phyloP scores from a whole-genome alignment of 495 filamentous ascomycete species.

The Aspergillus steynii region DNA sequence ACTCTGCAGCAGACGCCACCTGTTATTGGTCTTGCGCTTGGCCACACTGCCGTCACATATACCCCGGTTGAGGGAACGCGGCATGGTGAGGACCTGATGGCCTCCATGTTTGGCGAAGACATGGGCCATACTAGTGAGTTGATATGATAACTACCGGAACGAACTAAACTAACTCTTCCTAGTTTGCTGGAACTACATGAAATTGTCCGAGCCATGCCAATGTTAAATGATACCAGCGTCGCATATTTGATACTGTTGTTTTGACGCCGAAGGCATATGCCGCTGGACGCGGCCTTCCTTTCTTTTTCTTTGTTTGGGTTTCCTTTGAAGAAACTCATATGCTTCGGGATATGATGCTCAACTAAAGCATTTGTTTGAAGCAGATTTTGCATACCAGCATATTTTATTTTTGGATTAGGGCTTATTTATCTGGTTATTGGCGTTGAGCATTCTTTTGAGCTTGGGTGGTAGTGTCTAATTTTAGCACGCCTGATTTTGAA shows the following conservation, averaged over 20 bases:
- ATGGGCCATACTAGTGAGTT: constrained; percentile 57
- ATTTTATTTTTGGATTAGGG: neutral
- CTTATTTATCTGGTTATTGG: neutral
- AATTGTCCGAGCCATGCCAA: constrained; percentile 37
- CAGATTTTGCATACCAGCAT: neutral
- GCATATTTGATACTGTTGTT: neutral
- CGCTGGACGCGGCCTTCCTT: neutral
- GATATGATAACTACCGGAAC: neutral
- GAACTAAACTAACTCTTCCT: constrained; percentile 20
- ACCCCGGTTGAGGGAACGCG: constrained; percentile 49
- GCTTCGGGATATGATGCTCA: neutral
- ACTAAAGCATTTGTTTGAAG: neutral
- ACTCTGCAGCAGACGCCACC: constrained; percentile 53
- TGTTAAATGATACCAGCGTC: constrained; percentile 8
- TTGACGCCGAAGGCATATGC: neutral
- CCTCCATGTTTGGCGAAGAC: constrained; percentile 64
- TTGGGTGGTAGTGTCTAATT: neutral
- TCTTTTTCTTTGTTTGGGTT: neutral
- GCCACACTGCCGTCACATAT: constrained; percentile 63
- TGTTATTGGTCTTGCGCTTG: constrained; percentile 67
- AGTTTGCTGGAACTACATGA: constrained; percentile 61
- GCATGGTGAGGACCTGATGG: constrained; percentile 58
- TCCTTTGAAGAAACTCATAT: neutral
- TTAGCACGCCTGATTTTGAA: neutral
- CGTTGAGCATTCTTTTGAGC: neutral